Evolutionary conservation across 2,329 filamentous ascomycete species (phyloP), one percentile per base, ranked within the genome.

Genomic region (Nannizzia gypsea): DNA sequence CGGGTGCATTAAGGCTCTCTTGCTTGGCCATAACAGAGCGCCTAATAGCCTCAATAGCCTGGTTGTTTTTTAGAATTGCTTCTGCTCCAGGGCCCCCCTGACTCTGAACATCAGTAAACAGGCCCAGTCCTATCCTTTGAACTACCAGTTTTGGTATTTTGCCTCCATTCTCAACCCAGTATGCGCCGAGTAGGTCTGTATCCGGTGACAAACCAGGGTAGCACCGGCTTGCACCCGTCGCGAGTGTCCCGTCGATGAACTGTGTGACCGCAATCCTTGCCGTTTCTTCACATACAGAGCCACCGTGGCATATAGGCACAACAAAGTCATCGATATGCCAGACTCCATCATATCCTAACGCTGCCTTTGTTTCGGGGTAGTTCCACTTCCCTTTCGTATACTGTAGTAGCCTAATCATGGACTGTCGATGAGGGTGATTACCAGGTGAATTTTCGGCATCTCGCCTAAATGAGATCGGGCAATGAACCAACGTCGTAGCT

Each of bases 311-410:
- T 28, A 68, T 61, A 1, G 66, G 66, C 6, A 66, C 64, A 6
- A 63, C 62, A n/a, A 66, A 64, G 20, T 66, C 63, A 48, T 61
- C 64, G 24, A 67, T 63, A 26, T 68, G 65, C 17, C 59, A 63
- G 3, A 61, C 48, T 11, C 60, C 61, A 28, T 66, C 58, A 1
- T 40, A 42, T 1, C 66, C 65, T 36, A 66, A 31, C 3, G 61
- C 62, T 2, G 61, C 61, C 15, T 57, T 61, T 17, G 61, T 59
- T 13, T 63, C 61, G 3, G 64, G 64, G 22, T 62, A 64, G 5
- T 57, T 63, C 66, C 65, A 68, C 8, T 48, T 48, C 22, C 65
- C 62, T 13, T 63, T 46, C n/a, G 66, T 61, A 57, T 61, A 64
- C 17, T 64, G 64, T 20, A 61, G 60, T n/a, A 68, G 46, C n/a